These are phyloP conservation scores for Pseudohalonectria lignicola DNA, from an alignment of 2,329 filamentous ascomycete genomes.

Conservation along the genomic window DNA sequence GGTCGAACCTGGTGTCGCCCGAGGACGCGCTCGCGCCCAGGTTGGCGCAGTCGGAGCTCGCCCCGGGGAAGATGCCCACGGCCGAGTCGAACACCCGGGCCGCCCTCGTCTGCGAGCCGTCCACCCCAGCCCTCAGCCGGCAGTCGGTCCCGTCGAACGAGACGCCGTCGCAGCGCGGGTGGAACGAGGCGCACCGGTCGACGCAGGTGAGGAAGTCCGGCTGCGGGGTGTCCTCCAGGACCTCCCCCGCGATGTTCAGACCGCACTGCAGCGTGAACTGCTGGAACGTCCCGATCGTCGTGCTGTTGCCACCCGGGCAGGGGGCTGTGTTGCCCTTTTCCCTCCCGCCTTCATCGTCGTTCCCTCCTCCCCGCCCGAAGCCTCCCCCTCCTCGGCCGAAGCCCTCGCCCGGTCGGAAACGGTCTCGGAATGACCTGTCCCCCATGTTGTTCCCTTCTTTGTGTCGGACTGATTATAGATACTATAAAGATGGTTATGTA, in stretches of 20 bases:
- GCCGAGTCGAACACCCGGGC: conserved; percentile 13
- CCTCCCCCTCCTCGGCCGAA: background rate
- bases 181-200: conserved; percentile 17
- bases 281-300: conserved; percentile 13
- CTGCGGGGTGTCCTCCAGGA: conserved; percentile 9
- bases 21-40: conserved; percentile 6
- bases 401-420: background rate
- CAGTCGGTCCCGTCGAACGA: conserved; percentile 15
- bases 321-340: conserved; percentile 6
- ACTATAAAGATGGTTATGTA: no score
- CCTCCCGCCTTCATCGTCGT: background rate
- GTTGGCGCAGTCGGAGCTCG: conserved; percentile 15
- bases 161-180: conserved; percentile 16
- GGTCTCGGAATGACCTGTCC: background rate
- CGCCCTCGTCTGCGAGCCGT: conserved; percentile 6
- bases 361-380: no score
- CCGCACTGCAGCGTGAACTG: conserved; percentile 16
- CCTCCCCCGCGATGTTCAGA: conserved; percentile 10
- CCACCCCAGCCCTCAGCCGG: conserved; percentile 12
- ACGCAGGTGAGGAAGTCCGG: conserved; percentile 13
- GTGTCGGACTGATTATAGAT: no score
- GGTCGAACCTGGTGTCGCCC: conserved; percentile 9
- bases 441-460: no score
- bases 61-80: conserved; percentile 13
- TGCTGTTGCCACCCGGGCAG: conserved; percentile 16